A percentile compares a stretch with the other conserved stretches of the same genome.
phyloP scores from a whole-genome alignment of 2,329 filamentous ascomycete species.

The Neopestalotiopsis sp. region DNA sequence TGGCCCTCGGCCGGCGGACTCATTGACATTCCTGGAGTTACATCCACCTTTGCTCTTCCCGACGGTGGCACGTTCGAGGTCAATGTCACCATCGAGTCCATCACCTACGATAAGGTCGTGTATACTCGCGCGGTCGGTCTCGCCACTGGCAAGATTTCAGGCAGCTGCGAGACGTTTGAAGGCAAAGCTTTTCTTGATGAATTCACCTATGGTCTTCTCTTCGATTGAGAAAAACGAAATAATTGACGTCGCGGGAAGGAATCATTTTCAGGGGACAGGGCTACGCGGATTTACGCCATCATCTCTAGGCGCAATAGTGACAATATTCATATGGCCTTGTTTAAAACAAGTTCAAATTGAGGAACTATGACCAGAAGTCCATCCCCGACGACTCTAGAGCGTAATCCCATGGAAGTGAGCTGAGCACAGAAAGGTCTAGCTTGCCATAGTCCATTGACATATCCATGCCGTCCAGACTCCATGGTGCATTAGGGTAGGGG shows the following conservation, averaged over 20 bases:
- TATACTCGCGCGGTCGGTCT: background rate
- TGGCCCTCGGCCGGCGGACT: background rate
- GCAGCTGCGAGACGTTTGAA: too few species aligned
- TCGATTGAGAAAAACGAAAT: too few species aligned
- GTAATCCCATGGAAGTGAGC: background rate
- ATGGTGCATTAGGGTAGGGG: background rate
- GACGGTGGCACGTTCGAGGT: background rate
- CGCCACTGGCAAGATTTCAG: background rate
- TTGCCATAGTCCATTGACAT: background rate
- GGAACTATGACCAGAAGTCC: background rate
- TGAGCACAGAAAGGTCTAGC: background rate
- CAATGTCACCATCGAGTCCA: background rate
- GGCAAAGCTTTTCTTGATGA: background rate
- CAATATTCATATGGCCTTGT: background rate
- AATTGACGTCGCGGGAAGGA: too few species aligned
- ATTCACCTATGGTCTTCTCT: background rate
- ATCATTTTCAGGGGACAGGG: too few species aligned
- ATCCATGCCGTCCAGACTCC: background rate
- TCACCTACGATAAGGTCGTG: background rate
- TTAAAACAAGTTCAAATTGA: background rate
- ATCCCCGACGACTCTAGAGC: background rate
- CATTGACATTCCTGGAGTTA: background rate
- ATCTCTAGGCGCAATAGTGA: too few species aligned
- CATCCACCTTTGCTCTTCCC: background rate
- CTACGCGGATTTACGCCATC: too few species aligned